Evolutionary conservation across 345 rosid genomes (phyloP).

Genomic region (Cardamine occulta): DNA sequence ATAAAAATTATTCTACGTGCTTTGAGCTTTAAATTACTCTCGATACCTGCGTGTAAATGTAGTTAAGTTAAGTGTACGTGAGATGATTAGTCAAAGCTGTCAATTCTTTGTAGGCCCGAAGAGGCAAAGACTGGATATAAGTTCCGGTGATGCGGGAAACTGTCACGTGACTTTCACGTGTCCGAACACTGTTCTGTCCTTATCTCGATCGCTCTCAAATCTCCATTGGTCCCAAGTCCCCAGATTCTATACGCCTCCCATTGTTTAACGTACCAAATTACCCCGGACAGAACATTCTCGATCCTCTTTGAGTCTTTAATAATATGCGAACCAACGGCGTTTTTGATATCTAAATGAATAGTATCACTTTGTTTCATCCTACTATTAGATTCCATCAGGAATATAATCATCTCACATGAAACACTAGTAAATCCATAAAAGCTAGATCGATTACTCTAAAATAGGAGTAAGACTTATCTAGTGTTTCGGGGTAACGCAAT

Average conservation of each 20-base stretch:
- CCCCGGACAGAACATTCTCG: conserved; percentile 23
- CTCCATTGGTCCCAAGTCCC: conserved; percentile 11
- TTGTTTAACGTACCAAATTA: conserved; percentile 5
- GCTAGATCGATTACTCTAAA: neutral
- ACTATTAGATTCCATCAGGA: neutral
- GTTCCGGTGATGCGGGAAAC: conserved; percentile 40
- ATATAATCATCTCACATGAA: neutral
- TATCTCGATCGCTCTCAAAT: conserved; percentile 29
- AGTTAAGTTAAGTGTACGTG: neutral
- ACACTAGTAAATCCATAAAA: neutral
- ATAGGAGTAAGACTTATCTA: neutral
- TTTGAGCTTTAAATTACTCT: conserved; percentile 39
- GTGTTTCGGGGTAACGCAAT: neutral
- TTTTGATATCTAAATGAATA: neutral
- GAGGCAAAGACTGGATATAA: conserved; percentile 19
- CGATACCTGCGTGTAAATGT: neutral
- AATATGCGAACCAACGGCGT: neutral
- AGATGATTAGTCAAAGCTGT: conserved; percentile 29
- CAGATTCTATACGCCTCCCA: conserved; percentile 38
- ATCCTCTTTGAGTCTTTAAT: neutral
- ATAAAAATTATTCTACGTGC: conserved; percentile 7
- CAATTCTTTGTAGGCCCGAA: conserved; percentile 21
- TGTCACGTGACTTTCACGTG: conserved; percentile 48
- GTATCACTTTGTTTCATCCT: neutral
- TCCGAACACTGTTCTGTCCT: conserved; percentile 29